These are phyloP conservation scores for Thalassiosira livingstoniorum DNA, from an alignment of 352 stramenopile species.

Conservation along the genomic window DNA sequence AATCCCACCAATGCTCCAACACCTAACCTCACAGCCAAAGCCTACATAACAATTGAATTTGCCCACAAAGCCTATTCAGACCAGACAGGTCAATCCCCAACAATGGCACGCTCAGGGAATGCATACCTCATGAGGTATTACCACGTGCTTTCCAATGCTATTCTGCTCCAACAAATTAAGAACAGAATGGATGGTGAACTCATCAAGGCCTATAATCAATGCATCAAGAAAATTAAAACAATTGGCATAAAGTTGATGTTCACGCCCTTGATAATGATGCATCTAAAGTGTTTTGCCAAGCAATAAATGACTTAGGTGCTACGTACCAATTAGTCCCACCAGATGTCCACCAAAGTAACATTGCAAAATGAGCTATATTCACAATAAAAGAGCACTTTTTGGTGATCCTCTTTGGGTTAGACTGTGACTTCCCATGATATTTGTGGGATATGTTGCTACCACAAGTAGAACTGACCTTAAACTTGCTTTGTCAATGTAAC, in stretches of 20 bases:
- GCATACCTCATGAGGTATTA: conserved; percentile 53
- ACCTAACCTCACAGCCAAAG: no score
- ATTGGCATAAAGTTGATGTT: conserved; percentile 8
- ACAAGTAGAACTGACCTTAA: conserved; percentile 46
- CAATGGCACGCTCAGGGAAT: conserved; percentile 38
- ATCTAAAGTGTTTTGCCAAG: conserved; percentile 25
- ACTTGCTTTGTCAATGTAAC: conserved; percentile 39
- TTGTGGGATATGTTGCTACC: conserved; percentile 46
- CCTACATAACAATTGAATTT: no score
- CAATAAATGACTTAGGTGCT: conserved; percentile 21
- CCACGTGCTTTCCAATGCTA: conserved; percentile 62
- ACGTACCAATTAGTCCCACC: conserved; percentile 57
- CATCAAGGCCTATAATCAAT: conserved; percentile 20
- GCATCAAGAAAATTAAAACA: conserved; percentile 17
- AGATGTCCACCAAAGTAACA: conserved; percentile 46
- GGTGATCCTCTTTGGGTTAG: conserved; percentile 26
- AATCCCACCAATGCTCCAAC: no score
- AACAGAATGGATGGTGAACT: conserved; percentile 29
- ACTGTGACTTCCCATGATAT: conserved; percentile 39
- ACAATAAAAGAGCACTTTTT: conserved; percentile 69
- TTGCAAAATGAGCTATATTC: conserved; percentile 56
- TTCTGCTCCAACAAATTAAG: conserved; percentile 45
- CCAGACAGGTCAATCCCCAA: conserved; percentile 50
- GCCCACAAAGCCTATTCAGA: no score
- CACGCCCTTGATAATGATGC: conserved; percentile 65